Base-by-base conservation (phyloP, 129 eudicot genomes). In the Pulicaria dysenterica region DNA sequence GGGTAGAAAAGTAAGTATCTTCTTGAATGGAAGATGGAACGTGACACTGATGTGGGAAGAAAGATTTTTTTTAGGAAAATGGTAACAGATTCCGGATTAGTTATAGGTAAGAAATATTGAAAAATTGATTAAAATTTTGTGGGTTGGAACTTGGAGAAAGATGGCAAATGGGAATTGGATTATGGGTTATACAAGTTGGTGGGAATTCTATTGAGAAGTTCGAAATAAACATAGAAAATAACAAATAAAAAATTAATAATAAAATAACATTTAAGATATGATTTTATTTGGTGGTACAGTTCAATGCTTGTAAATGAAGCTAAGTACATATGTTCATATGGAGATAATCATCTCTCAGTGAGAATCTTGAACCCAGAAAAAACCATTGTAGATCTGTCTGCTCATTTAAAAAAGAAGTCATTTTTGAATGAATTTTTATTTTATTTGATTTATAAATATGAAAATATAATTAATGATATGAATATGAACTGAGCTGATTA, bases 251-350 rank as follows among this genome's bases (percentile, higher is more conserved):
- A 73, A 36, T 16, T 16, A 17, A 72, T 45, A 14, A 58, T 7
- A 19, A 19, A 45, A 72, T 24, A 72, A 36, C 40, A 36, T 60
- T 42, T 14, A 68, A 73, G 68, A 60, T 58, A 73, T 60, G 43
- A 63, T 72, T 42, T 12, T 72, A 58, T 72, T 31, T 43, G 41
- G 67, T 17, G 50, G 70, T 61, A 61, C 61, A 50, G 43, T 62
- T 62, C 50, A 78, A 58, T 70, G 82, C 82, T 62, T 78, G 82
- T 67, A 78, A 71, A 63, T 63, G 77, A 73, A 73, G 78, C 71
- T 49, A 73, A 59, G 7, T 50, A 59, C 16, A 44, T 24, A 61
- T 70, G 65, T 44, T 46, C 41, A 15, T 49, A 47, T 40, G 39
- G 5, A 40, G 39, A 16, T 65, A 38, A 24, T 40, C 74, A 19